Base-by-base conservation (phyloP, 139 green algal species). In the Closterium sp. region DNA sequence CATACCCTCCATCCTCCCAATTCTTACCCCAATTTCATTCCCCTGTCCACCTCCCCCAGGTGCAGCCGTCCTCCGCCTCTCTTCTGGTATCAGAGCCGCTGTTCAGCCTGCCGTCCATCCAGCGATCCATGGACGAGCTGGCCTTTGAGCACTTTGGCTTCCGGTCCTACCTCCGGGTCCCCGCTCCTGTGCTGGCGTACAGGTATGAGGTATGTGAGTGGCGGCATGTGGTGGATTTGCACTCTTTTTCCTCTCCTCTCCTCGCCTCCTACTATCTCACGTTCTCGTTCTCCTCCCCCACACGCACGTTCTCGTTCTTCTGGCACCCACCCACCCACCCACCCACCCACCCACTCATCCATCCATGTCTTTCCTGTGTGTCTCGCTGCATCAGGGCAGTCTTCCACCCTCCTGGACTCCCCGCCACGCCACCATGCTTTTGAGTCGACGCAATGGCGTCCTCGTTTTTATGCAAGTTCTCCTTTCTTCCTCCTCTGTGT, bases 61-160 rank as follows among this genome's bases (percentile, higher is more conserved):
- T 31, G 43, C 12, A 16, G 33, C 36, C 32, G 32, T 33, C 31
- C 43, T 23, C 19, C 87, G 19, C 43, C 19, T 33, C 36, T 9
- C 89, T 92, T 25, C 23, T 93, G 55, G 34, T 94, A 83, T 94
- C 91, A 36, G 91, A 94, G 84, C 91, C 91, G 23, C 91, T 91
- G 2, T 90, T 94, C 66, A 76, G 55, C 55, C 55, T 76, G 55
- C 55, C 55, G 55, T 16, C 16, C 55, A 92, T 94, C 31, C 38
- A 93, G 35, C 33, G 33, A 4, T 32, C 83, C 30, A 91, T 86
- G 34, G 93, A 94, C 33, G 92, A 95, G 35, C 32, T 95, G 30
- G 92, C 95, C 16, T 95, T 95, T 84, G 93, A 95, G 92, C 87
- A 95, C n/a, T 95, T 91, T 36, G 93, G 92, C 84, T 95, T 95